Conservation (phyloP, 305 asterid genomes). For the Nicotiana rustica region DNA sequence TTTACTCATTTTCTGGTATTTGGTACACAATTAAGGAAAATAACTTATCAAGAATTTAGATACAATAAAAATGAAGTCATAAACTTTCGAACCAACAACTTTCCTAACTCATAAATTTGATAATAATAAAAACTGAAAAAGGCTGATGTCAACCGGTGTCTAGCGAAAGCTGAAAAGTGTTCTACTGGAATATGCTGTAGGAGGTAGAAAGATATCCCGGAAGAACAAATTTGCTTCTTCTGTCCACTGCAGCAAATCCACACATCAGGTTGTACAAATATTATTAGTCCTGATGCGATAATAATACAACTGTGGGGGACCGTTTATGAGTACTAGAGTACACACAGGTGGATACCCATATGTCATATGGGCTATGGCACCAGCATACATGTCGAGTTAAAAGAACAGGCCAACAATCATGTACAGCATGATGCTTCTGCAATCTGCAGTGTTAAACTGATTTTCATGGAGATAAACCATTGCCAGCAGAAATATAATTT, state of each 20-base stretch:
- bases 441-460: not conserved
- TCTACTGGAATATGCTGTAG: not conserved
- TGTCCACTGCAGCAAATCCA: not conserved
- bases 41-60: no score
- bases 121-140: no score
- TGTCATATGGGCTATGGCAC: not conserved
- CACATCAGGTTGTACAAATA: not conserved
- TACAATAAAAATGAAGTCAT: no score
- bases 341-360: not conserved
- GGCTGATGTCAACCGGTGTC: not conserved
- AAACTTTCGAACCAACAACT: no score
- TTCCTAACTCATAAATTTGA: no score
- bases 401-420: slow-evolving; percentile 11
- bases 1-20: no score
- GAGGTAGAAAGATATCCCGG: not conserved
- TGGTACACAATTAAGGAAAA: no score
- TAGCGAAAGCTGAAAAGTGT: not conserved
- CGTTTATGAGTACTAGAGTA: not conserved
- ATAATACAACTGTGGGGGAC: not conserved
- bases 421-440: not conserved
- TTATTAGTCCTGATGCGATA: not conserved
- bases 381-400: not conserved
- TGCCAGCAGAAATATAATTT: slow-evolving; percentile 15
- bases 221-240: not conserved
- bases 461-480: not conserved